A percentile compares a stretch with the other conserved stretches of the same genome.
These are phyloP conservation scores for Colletotrichum sp. DNA, from an alignment of 2,329 filamentous ascomycete species.

Conservation along the genomic window DNA sequence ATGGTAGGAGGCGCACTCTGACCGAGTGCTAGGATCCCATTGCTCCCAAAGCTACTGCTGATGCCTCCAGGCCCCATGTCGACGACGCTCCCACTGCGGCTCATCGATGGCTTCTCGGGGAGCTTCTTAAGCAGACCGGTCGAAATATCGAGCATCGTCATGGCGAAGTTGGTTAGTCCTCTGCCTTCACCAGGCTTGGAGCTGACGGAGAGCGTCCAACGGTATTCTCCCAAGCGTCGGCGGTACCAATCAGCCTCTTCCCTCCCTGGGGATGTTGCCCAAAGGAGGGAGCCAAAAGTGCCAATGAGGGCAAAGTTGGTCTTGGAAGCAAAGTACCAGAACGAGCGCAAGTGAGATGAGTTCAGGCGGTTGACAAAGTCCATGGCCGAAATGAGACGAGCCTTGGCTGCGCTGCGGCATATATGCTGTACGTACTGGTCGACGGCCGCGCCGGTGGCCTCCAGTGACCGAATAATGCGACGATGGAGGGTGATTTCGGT, in stretches of 20 bases:
- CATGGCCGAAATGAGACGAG: slow-evolving; percentile 92
- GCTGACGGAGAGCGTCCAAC: slow-evolving; percentile 91
- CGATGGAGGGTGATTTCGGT: slow-evolving; percentile 93
- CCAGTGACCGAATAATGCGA: slow-evolving; percentile 84
- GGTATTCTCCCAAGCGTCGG: slow-evolving; percentile 83
- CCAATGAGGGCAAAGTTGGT: slow-evolving; percentile 95
- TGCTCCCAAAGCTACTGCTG: slow-evolving; percentile 38
- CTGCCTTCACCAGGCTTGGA: slow-evolving; percentile 70
- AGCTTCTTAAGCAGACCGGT: slow-evolving; percentile 72
- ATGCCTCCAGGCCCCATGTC: slow-evolving; percentile 45
- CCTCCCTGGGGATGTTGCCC: slow-evolving; percentile 84
- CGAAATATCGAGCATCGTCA: slow-evolving; percentile 77
- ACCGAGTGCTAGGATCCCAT: slow-evolving; percentile 20
- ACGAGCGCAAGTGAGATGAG: slow-evolving; percentile 83
- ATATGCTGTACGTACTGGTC: slow-evolving; percentile 90
- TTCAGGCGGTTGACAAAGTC: slow-evolving; percentile 95
- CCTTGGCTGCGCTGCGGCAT: slow-evolving; percentile 92
- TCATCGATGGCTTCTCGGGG: slow-evolving; percentile 73
- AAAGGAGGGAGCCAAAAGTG: slow-evolving; percentile 88
- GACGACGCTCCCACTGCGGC: slow-evolving; percentile 54
- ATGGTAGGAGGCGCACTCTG: slow-evolving; percentile 9
- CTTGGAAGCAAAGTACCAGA: slow-evolving; percentile 90
- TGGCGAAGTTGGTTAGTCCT: slow-evolving; percentile 71
- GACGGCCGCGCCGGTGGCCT: slow-evolving; percentile 46
- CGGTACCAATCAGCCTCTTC: slow-evolving; percentile 96